A percentile compares a stretch with the other conserved stretches of the same genome.
Evolutionary conservation across 106 monocot species (phyloP).

Genomic region (Acorus calamus): DNA sequence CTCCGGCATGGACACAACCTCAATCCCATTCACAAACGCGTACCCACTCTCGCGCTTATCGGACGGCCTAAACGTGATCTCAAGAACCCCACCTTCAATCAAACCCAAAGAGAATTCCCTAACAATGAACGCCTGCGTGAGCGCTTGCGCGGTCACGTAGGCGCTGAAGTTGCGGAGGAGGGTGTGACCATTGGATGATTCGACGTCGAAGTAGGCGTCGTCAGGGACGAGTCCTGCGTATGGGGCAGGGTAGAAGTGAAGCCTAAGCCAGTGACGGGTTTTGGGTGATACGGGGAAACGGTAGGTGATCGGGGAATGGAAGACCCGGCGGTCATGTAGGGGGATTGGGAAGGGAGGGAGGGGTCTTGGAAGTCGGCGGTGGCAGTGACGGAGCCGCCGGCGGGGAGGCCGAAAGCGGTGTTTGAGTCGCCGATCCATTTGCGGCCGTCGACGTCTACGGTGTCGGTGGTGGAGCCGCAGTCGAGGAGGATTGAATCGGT

Average conservation of each 20-base stretch:
- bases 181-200: conserved; percentile 46
- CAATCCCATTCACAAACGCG: too few relatives aligned
- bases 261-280: conserved; percentile 61
- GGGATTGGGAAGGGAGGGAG: conserved; percentile 62
- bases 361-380: conserved; percentile 63
- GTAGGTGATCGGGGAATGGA: conserved; percentile 45
- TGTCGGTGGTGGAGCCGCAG: conserved; percentile 37
- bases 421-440: conserved; percentile 21
- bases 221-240: conserved; percentile 44
- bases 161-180: conserved; percentile 80
- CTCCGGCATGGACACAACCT: too few relatives aligned
- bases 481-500: conserved; percentile 40
- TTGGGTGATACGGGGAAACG: conserved; percentile 33
- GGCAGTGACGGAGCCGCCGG: conserved; percentile 26
- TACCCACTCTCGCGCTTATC: too few relatives aligned
- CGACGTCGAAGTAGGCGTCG: conserved; percentile 50
- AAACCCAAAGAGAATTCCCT: too few relatives aligned
- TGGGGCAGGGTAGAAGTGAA: conserved; percentile 72
- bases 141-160: conserved; percentile 49
- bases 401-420: conserved; percentile 8
- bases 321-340: conserved; percentile 81
- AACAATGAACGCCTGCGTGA: conserved; percentile 14
- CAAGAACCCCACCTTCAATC: too few relatives aligned
- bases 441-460: conserved; percentile 35
- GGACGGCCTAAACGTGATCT: too few relatives aligned